Evolutionary conservation across 352 stramenopile species (phyloP), one percentile per base, ranked within the genome.

Genomic region (Halophytophthora batemanensis): DNA sequence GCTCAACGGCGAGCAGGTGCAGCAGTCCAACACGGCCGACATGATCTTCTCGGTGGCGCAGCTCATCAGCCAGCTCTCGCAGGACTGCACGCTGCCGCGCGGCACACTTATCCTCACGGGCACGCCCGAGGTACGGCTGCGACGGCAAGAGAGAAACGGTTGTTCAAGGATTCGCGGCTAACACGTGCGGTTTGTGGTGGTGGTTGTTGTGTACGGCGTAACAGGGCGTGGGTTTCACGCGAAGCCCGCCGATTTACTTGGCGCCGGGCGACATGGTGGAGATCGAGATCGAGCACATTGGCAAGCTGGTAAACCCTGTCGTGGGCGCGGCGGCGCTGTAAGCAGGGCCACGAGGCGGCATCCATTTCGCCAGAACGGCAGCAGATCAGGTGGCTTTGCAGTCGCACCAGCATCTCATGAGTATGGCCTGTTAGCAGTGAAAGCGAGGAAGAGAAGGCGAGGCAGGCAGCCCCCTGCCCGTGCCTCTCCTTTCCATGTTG

Each of bases 11-110:
- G 64, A 86, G 33, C 69, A 78, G 39, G 82, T 95, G 66, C 90
- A 97, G 58, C 77, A 93, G 48, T 95, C 85, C 19, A 93, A 74
- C 46, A 97, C 90, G 37, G 51, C 66, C 21, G 87, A 96, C 69
- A 96, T 97, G 84, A 95, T 97, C 61, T 97, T 96, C 63, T 85
- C 74, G 2, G 81, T 97, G 0, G 74, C 82, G 2, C 72, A 93
- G 59, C 64, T 96, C 23, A 94, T 97, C 50, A 92, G 82, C 52
- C 82, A 92, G 61, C 71, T 96, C 3, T 96, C 86, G 11, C 82
- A 96, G 56, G 88, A 94, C 58, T 93, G 68, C 39, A 97, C 90
- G 38, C 63, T 97, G 40, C 74, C 74, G n/a, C 78, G 82, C 21
- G 86, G 86, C 35, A 96, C 87, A 10, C 63, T 96, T 21, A 96